These are phyloP conservation scores for Plasmodium gallinaceum DNA, from an alignment of 169 alveolate species.

Conservation along the genomic window DNA sequence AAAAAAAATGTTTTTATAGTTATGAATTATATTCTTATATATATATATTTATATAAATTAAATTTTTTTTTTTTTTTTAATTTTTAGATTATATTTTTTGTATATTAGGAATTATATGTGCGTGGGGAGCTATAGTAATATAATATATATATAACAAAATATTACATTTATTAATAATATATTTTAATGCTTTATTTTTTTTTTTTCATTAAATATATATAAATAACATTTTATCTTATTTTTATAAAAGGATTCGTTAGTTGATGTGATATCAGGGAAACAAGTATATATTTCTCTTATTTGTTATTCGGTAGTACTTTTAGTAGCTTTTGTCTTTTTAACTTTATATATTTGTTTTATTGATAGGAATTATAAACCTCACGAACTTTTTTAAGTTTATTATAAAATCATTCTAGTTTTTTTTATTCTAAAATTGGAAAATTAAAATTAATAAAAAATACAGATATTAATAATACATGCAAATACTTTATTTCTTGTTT, in stretches of 20 bases:
- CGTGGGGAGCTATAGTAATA: constrained; percentile 74
- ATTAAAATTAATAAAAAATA: not conserved
- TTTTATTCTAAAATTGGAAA: not conserved
- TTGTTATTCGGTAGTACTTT: constrained; percentile 32
- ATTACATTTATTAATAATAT: not conserved
- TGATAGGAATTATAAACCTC: constrained; percentile 68
- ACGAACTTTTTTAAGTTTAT: constrained; percentile 37
- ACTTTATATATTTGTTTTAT: constrained; percentile 16
- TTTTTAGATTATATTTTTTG: constrained; percentile 68
- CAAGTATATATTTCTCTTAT: constrained; percentile 28
- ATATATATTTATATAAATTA: not conserved
- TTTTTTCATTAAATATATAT: not conserved
- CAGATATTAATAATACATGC: not conserved
- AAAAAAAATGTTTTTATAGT: not conserved
- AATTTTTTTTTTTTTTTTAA: not conserved
- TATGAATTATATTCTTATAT: not conserved
- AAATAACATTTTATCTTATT: constrained; percentile 5
- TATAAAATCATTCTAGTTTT: not conserved
- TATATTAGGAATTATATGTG: constrained; percentile 66
- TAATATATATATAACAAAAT: not conserved
- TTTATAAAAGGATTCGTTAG: constrained; percentile 62
- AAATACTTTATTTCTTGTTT: no score
- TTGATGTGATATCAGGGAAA: constrained; percentile 39
- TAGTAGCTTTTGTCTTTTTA: constrained; percentile 10
- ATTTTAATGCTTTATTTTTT: not conserved